A percentile compares a stretch with the other conserved stretches of the same genome.
These are phyloP conservation scores for Populus tremula DNA, from an alignment of 345 rosid species.

Conservation along the genomic window DNA sequence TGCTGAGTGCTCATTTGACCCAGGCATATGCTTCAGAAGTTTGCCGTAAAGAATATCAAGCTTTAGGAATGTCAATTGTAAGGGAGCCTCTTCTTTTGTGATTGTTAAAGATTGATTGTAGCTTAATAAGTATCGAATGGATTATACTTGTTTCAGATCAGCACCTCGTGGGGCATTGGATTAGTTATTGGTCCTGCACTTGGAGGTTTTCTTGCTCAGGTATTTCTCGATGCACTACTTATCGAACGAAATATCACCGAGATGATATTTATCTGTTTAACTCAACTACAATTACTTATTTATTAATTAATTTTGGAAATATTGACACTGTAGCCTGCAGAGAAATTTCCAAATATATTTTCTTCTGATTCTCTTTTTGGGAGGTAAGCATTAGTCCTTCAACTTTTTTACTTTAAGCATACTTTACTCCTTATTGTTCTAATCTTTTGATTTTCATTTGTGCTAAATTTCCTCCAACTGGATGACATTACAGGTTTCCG, in stretches of 20 bases:
- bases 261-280: background rate
- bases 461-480: conserved; percentile 13
- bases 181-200: conserved; percentile 76
- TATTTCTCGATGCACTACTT: conserved; percentile 8
- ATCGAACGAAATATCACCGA: background rate
- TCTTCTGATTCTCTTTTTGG: conserved; percentile 51
- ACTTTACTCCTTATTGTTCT: background rate
- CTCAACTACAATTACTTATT: background rate
- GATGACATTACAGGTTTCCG: conserved; percentile 56
- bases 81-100: conserved; percentile 23
- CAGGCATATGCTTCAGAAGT: conserved; percentile 90
- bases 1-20: background rate
- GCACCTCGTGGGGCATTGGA: conserved; percentile 78
- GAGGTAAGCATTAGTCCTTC: conserved; percentile 38
- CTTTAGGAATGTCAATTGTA: conserved; percentile 72
- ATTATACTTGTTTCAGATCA: conserved; percentile 41
- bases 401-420: background rate
- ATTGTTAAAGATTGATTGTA: background rate
- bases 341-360: conserved; percentile 59
- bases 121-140: background rate
- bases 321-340: conserved; percentile 53
- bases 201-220: conserved; percentile 88
- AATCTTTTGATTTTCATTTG: background rate
- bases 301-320: background rate
- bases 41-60: conserved; percentile 58